Percentiles rank a stretch among this genome's conserved stretches.
Conservation (phyloP, 2,329 filamentous ascomycete species). For the Incumbomyces delicatus region DNA sequence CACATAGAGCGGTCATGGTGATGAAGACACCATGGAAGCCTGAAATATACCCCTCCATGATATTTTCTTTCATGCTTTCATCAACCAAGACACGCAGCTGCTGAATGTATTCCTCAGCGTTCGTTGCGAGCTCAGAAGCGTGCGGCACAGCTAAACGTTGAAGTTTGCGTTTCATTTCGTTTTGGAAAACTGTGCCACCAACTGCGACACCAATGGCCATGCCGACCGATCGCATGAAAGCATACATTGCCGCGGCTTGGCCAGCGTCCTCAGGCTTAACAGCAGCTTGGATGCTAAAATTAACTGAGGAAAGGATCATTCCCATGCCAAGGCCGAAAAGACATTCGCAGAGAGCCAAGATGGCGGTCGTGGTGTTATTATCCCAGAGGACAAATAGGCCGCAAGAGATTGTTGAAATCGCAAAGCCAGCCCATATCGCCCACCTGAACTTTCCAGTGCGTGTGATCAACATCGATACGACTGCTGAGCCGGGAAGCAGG, state of each 20-base stretch:
- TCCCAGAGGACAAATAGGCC: slow-evolving; percentile 31
- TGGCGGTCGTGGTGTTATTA: slow-evolving; percentile 24
- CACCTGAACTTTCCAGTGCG: slow-evolving; percentile 29
- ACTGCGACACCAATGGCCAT: slow-evolving; percentile 37
- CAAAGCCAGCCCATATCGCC: slow-evolving; percentile 36
- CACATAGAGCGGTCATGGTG: slow-evolving; percentile 8
- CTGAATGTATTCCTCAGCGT: slow-evolving; percentile 12
- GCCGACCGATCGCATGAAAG: slow-evolving; percentile 32
- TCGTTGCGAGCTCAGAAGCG: slow-evolving; percentile 4
- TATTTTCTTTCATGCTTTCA: neutral
- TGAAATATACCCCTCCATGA: slow-evolving; percentile 6
- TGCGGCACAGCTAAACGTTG: slow-evolving; percentile 8
- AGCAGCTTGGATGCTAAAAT: slow-evolving; percentile 32
- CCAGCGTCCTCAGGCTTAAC: slow-evolving; percentile 24
- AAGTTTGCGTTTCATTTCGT: slow-evolving; percentile 27
- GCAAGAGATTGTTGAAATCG: slow-evolving; percentile 26
- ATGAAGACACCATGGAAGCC: slow-evolving; percentile 9
- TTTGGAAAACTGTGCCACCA: slow-evolving; percentile 33
- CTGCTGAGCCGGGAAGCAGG: slow-evolving; percentile 22
- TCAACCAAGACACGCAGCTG: neutral
- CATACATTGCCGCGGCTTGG: slow-evolving; percentile 30
- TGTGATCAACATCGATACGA: slow-evolving; percentile 26
- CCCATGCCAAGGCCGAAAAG: slow-evolving; percentile 35
- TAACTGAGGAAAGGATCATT: slow-evolving; percentile 32
- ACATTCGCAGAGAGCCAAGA: slow-evolving; percentile 30